Evolutionary conservation across 257 asterid species (phyloP), one percentile per base, ranked within the genome.

Genomic region (Forsythia suspensa): DNA sequence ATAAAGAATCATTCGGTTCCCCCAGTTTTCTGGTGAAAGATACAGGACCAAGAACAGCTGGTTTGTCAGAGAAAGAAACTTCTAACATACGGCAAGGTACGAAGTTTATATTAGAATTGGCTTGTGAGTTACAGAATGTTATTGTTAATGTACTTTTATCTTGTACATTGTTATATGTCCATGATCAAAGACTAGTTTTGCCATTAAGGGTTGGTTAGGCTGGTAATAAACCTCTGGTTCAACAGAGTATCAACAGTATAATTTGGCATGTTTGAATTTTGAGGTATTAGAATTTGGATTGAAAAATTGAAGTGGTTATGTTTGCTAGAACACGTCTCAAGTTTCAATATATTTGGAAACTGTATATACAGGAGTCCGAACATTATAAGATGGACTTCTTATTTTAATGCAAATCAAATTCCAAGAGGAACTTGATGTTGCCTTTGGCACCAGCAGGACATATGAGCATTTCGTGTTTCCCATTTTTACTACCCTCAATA

Each of bases 51-150:
- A 82, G 80, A 73, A 65, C 74, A 67, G 65, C 77, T 77, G 75
- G 72, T 66, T 36, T 77, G 77, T 79, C 72, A 6, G 83, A 77
- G 65, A 43, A 74, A 77, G 84, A 76, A 70, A 59, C 81, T 79
- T 84, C 83, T 37, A 73, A 72, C 21, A 18, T 82, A 42, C 72
- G 76, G 72, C 86, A 87, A 91, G 97, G 97, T 94, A 87, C 20
- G 15, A 29, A 4, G 63, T 79, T 76, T 18, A 9, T 70, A 38
- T 37, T 37, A 59, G 75, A 69, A 77, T 81, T 72, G 68, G 76
- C 68, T 71, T 70, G 21, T 48, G 70, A 78, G 76, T 82, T 71
- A 65, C 39, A 29, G 34, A 72, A 46, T 69, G 48, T 44, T 68
- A 37, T 7, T 21, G 15, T 20, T 52, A 46, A 65, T 52, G 70